Base-by-base conservation (phyloP, 805 yeast species). In the Kuraishia borneana region DNA sequence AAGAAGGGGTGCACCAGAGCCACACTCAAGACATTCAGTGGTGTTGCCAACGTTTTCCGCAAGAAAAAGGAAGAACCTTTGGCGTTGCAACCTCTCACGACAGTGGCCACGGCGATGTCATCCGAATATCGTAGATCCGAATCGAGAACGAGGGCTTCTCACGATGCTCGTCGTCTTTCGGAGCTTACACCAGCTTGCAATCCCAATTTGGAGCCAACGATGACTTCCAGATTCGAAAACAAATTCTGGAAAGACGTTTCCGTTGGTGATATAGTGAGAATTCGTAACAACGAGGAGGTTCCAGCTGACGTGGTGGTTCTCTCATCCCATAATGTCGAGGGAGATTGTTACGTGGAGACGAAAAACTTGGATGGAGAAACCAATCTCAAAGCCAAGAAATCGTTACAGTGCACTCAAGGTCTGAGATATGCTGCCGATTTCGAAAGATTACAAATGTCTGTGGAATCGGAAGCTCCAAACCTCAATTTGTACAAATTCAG, bases 341-440 rank as follows among this genome's bases (percentile, higher is more conserved):
- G 78, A 33, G 71, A 69, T 33, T 80, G 88, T 55, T 68, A 61
- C 41, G 60, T 81, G 21, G 94, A 77, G 44, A 77, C 85, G 1
- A 73, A 76, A 43, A 77, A 76, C 45, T 57, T 78, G 36, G 85
- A 77, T 46, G 85, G 85, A 41, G 94, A 82, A 53, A 78, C 89
- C 3, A 82, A 77, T 48, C 63, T 82, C 51, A 83, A 82, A 50
- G 60, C 62, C 18, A 70, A 76, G 39, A 61, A 60, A 21, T 61
- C 81, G 5, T 48, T 83, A 22, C 60, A 61, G 12, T 63, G 75
- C 42, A 80, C 84, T 10, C 25, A 39, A 8, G 57, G 63, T 2
- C 50, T 82, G 28, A 65, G 62, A 31, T 77, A 68, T 42, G 65
- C 83, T 2, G 53, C 58, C 18, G 88, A 81, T 44, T 59, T 82